Evolutionary conservation across 2,329 filamentous ascomycete genomes (phyloP), one percentile per base, ranked within the genome.

Genomic region (Ophiostoma himal-ulmi): DNA sequence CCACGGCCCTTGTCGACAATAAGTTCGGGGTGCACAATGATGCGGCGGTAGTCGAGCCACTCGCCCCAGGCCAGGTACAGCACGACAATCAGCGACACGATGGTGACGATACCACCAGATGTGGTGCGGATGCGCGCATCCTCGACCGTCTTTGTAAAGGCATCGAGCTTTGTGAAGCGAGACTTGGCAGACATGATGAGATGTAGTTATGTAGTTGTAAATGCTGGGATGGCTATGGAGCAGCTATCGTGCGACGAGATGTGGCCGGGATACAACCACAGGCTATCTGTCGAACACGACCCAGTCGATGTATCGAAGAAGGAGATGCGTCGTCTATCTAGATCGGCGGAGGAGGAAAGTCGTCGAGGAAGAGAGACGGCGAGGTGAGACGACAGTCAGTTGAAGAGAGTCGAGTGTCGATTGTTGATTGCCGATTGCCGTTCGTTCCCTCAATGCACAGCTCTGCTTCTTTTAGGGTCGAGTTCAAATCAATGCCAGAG

Each of bases 91-190:
- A 99, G 83, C 72, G 94, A 97, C 75, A 90, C 86, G 76, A 99
- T 93, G 70, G 95, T 99, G 77, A 99, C 93, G 75, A 99, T 88
- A 75, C 95, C 95, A 74, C 95, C 95, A 2, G 93, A 97, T 7
- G 94, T 97, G 41, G 95, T 99, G 77, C 96, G 91, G 78, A 99
- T 89, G 76, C 95, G 89, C 75, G 96, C 95, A 88, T 99, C 95
- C 80, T 99, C 95, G 76, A 99, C 95, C 14, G 95, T 99, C 83
- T 99, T 99, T 68, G 94, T 97, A 80, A 99, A 99, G 85, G 95
- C 95, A 81, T 99, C 95, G 74, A 99, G 92, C 87, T 91, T 90
- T 72, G 92, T 97, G 79, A 99, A 97, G 80, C 95, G 90, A 76
- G 93, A 96, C 84, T 96, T 97, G 77, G 90, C 83, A 75, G 94